phyloP scores from a whole-genome alignment of 1,284 basidiomycete species.

The Tetrapyrgos nigripes region DNA sequence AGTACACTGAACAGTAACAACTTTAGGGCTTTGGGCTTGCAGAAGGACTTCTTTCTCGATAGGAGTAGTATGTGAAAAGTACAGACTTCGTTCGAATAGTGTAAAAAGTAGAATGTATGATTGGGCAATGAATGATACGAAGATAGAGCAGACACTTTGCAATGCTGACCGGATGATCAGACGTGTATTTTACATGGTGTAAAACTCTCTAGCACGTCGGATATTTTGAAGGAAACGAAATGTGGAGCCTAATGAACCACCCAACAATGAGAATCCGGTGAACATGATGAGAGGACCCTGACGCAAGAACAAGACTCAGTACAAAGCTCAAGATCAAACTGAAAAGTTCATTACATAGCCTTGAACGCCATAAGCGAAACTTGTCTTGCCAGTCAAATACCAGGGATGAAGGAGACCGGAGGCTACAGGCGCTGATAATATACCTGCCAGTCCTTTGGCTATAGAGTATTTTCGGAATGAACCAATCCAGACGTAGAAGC shows the following conservation, averaged over 20 bases:
- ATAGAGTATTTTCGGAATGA: not conserved
- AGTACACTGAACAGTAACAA: not conserved
- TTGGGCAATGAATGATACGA: too few relatives aligned
- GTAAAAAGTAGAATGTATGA: too few relatives aligned
- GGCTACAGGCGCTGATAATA: constrained; percentile 17
- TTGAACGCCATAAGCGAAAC: constrained; percentile 15
- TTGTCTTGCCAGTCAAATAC: constrained; percentile 12
- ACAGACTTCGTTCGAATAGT: too few relatives aligned
- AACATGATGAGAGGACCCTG: constrained; percentile 13
- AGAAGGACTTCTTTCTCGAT: not conserved
- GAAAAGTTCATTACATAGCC: constrained; percentile 11
- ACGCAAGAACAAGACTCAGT: not conserved
- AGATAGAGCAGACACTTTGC: too few relatives aligned
- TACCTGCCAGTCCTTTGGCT: constrained; percentile 16
- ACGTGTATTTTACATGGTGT: not conserved
- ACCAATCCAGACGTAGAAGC: not conserved
- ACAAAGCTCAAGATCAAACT: not conserved
- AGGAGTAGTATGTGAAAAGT: not conserved
- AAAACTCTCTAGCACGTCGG: not conserved
- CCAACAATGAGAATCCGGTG: constrained; percentile 5
- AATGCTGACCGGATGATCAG: not conserved
- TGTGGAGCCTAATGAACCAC: constrained; percentile 3
- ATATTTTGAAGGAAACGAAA: not conserved
- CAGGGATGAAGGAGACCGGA: constrained; percentile 15
- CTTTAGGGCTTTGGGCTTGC: too few relatives aligned